Base-by-base conservation (phyloP, 768 basidiomycete species). In the Epithele typhae region DNA sequence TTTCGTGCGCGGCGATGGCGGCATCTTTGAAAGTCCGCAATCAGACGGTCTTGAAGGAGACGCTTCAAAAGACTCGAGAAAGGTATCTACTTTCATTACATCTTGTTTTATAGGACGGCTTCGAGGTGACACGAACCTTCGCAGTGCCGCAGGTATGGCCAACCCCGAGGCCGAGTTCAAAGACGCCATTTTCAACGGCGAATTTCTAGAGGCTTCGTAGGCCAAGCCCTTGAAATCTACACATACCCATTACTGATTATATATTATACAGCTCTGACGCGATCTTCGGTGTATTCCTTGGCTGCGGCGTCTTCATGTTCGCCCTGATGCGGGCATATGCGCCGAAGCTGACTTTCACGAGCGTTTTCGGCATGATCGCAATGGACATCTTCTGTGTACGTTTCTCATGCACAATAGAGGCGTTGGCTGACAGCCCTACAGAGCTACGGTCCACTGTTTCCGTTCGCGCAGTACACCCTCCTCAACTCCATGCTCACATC, bases 1-100 rank as follows among this genome's bases (percentile, higher is more conserved):
- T 77, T 52, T 76, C 78, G 1, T 64, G 68, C 7, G 78, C 75
- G 0, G 77, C 71, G 0, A 81, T 82, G 78, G 70, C 70, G 4
- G 72, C 75, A 0, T 71, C 70, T 0, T 56, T 75, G 0, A 59
- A 68, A 4, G 70, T 70, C 0, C 64, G 72, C 9, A 56, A 64
- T 43, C 58, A 68, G 48, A 59, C 59, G 0, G 48, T 68, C 7
- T 55, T 73, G 11, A 55, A 59, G 30, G 51, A 54, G 15, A 58
- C 60, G 5, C 53, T 59, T 5, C 58, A 60, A 27, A 56, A n/a
- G 40, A 64, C 64, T 22, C 52, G 56, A n/a, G 56, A n/a, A n/a
- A n/a, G n/a, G n/a, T n/a, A n/a, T n/a, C n/a, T n/a, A n/a, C n/a
- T n/a, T n/a, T n/a, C n/a, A n/a, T n/a, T n/a, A n/a, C n/a, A n/a